Evolutionary conservation across 2,329 filamentous ascomycete species (phyloP).

Genomic region (Penicillium expansum): DNA sequence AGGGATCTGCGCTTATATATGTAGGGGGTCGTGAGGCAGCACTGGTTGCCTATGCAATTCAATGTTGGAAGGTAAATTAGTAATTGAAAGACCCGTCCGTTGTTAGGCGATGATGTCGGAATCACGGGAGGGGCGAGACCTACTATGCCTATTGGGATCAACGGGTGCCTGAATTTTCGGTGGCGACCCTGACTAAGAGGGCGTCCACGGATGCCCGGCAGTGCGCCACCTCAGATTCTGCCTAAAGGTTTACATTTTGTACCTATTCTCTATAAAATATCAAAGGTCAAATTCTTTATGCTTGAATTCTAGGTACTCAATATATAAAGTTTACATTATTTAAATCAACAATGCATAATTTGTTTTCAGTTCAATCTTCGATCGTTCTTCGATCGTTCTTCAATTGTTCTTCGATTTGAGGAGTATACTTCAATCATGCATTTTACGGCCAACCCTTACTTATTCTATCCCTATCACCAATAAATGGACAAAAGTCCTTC

Average conservation of each 20-base stretch:
- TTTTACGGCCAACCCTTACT: too few relatives aligned
- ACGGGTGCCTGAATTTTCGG: not conserved
- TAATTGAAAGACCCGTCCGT: not conserved
- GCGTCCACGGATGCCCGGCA: not conserved
- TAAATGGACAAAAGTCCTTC: too few relatives aligned
- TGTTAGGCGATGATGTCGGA: not conserved
- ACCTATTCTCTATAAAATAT: too few relatives aligned
- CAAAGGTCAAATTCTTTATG: not conserved
- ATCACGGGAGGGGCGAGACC: not conserved
- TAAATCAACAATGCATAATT: not conserved
- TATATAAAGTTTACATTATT: not conserved
- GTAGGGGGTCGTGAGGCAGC: not conserved
- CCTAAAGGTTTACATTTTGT: too few relatives aligned
- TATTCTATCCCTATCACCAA: too few relatives aligned
- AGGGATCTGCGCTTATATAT: not conserved
- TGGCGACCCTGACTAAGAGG: slow-evolving; percentile 4
- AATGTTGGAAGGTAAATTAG: not conserved
- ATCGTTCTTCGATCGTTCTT: too few relatives aligned
- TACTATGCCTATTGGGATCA: not conserved
- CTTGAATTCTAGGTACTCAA: not conserved
- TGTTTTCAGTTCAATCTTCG: not conserved
- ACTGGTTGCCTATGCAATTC: not conserved
- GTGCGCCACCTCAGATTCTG: too few relatives aligned
- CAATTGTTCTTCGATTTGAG: too few relatives aligned
- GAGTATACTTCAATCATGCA: not conserved